Conservation (phyloP, 2,329 filamentous ascomycete genomes). For the Blastomyces percursus region DNA sequence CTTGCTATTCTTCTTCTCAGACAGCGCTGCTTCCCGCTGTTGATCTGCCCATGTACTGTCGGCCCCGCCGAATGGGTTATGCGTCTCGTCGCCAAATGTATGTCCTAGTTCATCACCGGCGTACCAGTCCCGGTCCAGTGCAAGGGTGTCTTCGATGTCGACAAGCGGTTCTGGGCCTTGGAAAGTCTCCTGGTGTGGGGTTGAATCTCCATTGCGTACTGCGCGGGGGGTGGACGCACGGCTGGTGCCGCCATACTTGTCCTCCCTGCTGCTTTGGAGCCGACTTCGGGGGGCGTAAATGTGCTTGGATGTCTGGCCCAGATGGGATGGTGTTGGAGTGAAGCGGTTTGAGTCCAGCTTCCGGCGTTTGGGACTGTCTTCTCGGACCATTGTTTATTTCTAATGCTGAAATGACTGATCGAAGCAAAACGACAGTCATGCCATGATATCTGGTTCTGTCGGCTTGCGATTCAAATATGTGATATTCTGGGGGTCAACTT, state of each 20-base stretch:
- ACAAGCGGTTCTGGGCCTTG: constrained; percentile 52
- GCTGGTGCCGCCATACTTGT: constrained; percentile 7
- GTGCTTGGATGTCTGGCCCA: constrained; percentile 30
- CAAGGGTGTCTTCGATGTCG: constrained; percentile 58
- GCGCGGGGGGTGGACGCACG: constrained; percentile 27
- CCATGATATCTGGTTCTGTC: not conserved
- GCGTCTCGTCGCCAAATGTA: constrained; percentile 79
- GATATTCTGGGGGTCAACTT: not conserved
- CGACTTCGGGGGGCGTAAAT: constrained; percentile 25
- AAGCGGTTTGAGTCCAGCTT: constrained; percentile 56
- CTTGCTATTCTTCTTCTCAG: constrained; percentile 68
- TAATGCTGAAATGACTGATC: not conserved
- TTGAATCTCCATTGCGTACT: constrained; percentile 20
- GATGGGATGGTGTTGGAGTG: constrained; percentile 41
- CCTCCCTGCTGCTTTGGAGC: constrained; percentile 6
- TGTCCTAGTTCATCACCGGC: constrained; percentile 75
- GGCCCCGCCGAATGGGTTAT: constrained; percentile 77
- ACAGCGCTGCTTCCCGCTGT: constrained; percentile 59
- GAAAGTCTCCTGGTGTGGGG: constrained; percentile 44
- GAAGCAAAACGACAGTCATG: not conserved
- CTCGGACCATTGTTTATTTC: constrained; percentile 26
- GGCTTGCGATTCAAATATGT: not conserved
- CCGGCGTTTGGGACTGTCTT: constrained; percentile 52
- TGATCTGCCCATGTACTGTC: constrained; percentile 64
- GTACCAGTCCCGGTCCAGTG: constrained; percentile 88